Base-by-base conservation (phyloP, 2,329 filamentous ascomycete species). In the Ophiostoma himal-ulmi region DNA sequence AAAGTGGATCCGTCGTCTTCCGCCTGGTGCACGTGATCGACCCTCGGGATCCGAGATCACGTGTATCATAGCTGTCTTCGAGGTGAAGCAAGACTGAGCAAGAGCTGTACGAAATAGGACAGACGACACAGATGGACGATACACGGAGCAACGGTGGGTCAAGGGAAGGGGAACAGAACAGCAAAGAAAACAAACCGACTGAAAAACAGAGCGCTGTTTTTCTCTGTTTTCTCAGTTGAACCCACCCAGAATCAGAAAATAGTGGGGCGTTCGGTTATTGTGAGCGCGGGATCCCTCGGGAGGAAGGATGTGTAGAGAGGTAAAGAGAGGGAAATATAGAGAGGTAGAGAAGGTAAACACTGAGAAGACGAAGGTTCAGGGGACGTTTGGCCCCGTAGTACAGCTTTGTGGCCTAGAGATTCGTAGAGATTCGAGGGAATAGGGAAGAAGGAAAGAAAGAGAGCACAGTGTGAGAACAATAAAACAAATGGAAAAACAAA, bases 241-340 rank as follows among this genome's bases (percentile, higher is more conserved):
- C 36, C 64, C 36, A 44, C 64, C 34, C 13, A 17, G 20, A 36
- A 30, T 30, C 36, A 69, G 39, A 30, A 67, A 39, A 54, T 8
- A 69, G 72, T 70, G 71, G 71, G 69, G 70, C 66, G 30, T 71
- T 71, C 72, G 72, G 72, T 65, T 73, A 73, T 73, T 68, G 70
- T 26, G 37, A 65, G 41, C 54, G 39, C 73, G 73, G 73, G 72
- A 74, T 70, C 73, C 70, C 73, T 74, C 73, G 73, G 73, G 73
- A 74, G 72, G 67, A 70, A 70, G 73, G 73, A 73, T 10, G 52
- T 20, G 44, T 54, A 22, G 52, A 60, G 54, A 62, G 57, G 52
- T 57, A 48, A 52, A 60, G 54, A 52, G 60, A 67, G 36, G 52
- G 48, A 13, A 66, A 36, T 17, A 57, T 10, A 54, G 20, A 6